These are phyloP conservation scores for Terfezia claveryi DNA, from an alignment of 495 filamentous ascomycete species.

Conservation along the genomic window DNA sequence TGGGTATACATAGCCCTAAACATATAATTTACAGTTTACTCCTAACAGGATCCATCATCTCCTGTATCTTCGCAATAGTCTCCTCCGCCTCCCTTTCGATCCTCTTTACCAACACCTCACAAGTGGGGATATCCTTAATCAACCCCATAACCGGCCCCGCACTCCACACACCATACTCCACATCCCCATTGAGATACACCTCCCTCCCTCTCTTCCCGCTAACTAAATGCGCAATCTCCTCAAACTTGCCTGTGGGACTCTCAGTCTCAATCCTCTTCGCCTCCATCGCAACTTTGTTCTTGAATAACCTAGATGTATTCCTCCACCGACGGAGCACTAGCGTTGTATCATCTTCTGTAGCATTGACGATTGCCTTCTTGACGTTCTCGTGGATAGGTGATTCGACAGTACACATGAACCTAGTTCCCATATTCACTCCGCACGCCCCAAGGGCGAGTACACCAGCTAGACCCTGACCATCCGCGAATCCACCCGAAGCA, in stretches of 20 bases:
- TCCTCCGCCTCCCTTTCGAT: conserved; percentile 40
- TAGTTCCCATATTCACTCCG: conserved; percentile 90
- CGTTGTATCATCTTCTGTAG: conserved; percentile 76
- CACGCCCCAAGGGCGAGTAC: conserved; percentile 80
- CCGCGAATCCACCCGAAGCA: conserved; percentile 84
- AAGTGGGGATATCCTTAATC: conserved; percentile 43
- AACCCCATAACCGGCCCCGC: conserved; percentile 44
- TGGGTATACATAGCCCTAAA: neutral
- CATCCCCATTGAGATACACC: conserved; percentile 82
- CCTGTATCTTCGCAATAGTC: conserved; percentile 22
- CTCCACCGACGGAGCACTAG: conserved; percentile 76
- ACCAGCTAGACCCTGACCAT: conserved; percentile 82
- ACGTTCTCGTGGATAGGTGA: conserved; percentile 82
- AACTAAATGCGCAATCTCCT: conserved; percentile 71
- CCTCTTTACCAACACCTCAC: conserved; percentile 30
- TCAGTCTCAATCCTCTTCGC: conserved; percentile 65
- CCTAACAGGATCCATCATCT: conserved; percentile 3
- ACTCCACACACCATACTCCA: conserved; percentile 34
- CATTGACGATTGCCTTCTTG: conserved; percentile 75
- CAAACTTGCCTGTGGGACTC: conserved; percentile 72
- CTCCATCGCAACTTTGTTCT: conserved; percentile 66
- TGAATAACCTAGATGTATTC: conserved; percentile 75
- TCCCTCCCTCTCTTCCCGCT: conserved; percentile 78
- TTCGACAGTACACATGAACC: conserved; percentile 86
- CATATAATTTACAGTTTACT: neutral